Percentiles rank a stretch among this genome's conserved stretches.
These are phyloP conservation scores for Cymbopogon flexuosus DNA, from an alignment of 202 grass and related monocot species.

Conservation along the genomic window DNA sequence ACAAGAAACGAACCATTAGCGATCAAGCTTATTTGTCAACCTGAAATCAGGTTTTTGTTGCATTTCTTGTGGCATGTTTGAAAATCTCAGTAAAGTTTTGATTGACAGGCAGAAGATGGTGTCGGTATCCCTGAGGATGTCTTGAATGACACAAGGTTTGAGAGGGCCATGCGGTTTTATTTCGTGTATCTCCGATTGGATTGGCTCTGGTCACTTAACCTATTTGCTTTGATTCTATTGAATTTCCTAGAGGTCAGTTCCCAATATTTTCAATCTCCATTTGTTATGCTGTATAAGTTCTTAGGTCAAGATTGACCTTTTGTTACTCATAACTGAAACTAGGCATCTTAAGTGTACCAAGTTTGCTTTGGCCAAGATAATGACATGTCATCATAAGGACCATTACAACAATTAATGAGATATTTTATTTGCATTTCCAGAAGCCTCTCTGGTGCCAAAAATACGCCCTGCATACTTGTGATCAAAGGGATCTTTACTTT, in stretches of 20 bases:
- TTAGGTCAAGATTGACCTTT: constrained; percentile 14
- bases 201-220: constrained; percentile 90
- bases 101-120: constrained; percentile 85
- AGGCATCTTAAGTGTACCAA: constrained; percentile 21
- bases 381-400: background rate
- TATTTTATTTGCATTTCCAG: constrained; percentile 51
- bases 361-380: constrained; percentile 2
- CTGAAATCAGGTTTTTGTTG: background rate
- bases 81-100: constrained; percentile 17
- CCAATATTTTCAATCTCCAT: background rate
- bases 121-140: constrained; percentile 80
- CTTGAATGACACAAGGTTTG: constrained; percentile 63
- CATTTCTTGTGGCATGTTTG: background rate
- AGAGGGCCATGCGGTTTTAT: constrained; percentile 75
- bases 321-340: constrained; percentile 13
- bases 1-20: background rate
- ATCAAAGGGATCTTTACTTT: constrained; percentile 78
- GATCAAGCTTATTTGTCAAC: background rate
- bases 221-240: constrained; percentile 80
- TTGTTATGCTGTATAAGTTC: constrained; percentile 3
- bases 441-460: constrained; percentile 84
- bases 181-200: constrained; percentile 73
- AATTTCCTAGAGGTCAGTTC: constrained; percentile 93
- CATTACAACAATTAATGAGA: constrained; percentile 19
- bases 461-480: constrained; percentile 50